phyloP scores from a whole-genome alignment of 345 rosid species.

The Physaria fendleri region DNA sequence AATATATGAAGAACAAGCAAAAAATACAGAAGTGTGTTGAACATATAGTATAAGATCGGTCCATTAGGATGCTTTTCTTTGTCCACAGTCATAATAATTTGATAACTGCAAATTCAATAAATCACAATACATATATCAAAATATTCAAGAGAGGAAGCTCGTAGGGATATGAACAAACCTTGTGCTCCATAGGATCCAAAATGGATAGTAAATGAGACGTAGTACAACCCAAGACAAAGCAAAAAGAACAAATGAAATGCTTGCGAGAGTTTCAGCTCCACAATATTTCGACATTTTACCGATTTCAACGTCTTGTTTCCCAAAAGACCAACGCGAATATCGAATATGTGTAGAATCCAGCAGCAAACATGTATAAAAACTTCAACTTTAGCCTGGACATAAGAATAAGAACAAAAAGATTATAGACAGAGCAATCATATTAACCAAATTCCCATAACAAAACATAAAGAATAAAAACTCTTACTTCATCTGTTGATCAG shows the following conservation, averaged over 20 bases:
- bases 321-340: constrained; percentile 92
- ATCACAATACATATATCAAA: not conserved
- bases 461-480: constrained; percentile 1
- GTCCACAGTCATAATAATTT: constrained; percentile 63
- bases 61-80: constrained; percentile 59
- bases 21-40: constrained; percentile 66
- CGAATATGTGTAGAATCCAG: constrained; percentile 95
- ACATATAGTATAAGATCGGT: constrained; percentile 70
- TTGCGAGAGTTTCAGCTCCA: constrained; percentile 76
- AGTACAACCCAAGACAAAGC: constrained; percentile 80
- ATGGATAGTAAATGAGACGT: constrained; percentile 90
- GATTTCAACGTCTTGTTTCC: constrained; percentile 98
- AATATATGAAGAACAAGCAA: constrained; percentile 76
- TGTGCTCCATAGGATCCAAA: constrained; percentile 99
- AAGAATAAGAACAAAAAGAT: not conserved
- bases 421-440: not conserved
- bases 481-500: constrained; percentile 81
- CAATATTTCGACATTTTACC: constrained; percentile 95
- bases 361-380: constrained; percentile 77
- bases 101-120: constrained; percentile 50
- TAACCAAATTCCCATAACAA: not conserved
- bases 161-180: constrained; percentile 47
- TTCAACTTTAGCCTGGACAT: constrained; percentile 78
- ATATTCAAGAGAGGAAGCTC: constrained; percentile 7
- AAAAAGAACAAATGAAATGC: constrained; percentile 69